phyloP scores from a whole-genome alignment of 2,329 filamentous ascomycete species.

The Chaetomium globosum region DNA sequence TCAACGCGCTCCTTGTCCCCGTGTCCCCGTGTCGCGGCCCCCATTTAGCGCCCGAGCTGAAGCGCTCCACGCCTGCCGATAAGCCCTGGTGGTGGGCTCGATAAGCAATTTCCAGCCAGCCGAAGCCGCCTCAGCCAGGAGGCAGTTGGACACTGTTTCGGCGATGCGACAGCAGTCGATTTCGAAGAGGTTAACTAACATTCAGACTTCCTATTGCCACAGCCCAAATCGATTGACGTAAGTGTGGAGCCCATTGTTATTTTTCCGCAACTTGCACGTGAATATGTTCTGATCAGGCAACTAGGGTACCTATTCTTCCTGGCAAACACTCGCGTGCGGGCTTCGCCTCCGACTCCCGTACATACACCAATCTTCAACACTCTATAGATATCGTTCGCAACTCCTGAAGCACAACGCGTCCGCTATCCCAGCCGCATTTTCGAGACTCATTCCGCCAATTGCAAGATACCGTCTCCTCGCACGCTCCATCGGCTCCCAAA shows the following conservation, averaged over 20 bases:
- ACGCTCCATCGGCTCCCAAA: too few species aligned
- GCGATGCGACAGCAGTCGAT: constrained; percentile 26
- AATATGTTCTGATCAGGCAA: constrained; percentile 6
- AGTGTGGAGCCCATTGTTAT: constrained; percentile 1
- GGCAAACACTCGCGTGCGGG: background rate
- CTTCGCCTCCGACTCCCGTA: background rate
- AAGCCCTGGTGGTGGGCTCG: constrained; percentile 31
- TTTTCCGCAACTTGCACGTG: background rate
- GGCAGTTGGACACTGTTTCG: constrained; percentile 30
- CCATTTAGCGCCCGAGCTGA: constrained; percentile 32
- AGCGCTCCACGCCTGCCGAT: constrained; percentile 31
- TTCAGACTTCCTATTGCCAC: background rate
- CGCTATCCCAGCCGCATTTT: background rate
- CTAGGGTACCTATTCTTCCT: background rate
- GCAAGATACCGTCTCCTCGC: background rate
- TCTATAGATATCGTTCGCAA: background rate
- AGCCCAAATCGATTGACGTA: background rate
- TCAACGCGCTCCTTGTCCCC: constrained; percentile 13
- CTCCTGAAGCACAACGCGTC: constrained; percentile 1
- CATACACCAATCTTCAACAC: background rate
- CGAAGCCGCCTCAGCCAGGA: constrained; percentile 12
- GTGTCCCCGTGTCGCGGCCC: constrained; percentile 15
- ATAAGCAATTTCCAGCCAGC: constrained; percentile 38
- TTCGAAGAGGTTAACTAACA: constrained; percentile 11
- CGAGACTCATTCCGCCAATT: background rate